Evolutionary conservation across 75 land plant species (phyloP).

Genomic region (Cryptomeria japonica): DNA sequence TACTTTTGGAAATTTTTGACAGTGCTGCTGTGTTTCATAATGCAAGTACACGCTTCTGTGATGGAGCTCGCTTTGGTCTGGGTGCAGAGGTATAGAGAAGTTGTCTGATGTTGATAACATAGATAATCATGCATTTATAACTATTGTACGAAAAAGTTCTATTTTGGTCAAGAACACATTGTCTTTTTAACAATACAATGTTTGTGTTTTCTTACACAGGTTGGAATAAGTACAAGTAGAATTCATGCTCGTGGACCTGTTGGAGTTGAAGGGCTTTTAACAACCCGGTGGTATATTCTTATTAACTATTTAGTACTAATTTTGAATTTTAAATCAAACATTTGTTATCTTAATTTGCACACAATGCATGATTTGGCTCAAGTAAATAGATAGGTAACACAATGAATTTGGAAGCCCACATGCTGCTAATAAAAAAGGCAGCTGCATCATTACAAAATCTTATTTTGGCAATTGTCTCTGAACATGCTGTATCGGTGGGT

Average conservation of each 20-base stretch:
- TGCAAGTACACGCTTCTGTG: conserved; percentile 97
- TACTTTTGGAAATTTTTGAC: conserved; percentile 10
- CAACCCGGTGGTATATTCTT: conserved; percentile 79
- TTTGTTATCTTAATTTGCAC: conserved; percentile 6
- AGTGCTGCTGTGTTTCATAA: conserved; percentile 99
- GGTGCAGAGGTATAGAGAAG: conserved; percentile 86
- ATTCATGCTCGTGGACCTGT: conserved; percentile 99
- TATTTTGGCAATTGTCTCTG: neutral
- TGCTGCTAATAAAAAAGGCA: neutral
- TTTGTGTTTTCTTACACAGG: conserved; percentile 50
- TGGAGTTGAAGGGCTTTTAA: conserved; percentile 96
- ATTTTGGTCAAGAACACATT: neutral
- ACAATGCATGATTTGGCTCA: neutral
- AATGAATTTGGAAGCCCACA: neutral
- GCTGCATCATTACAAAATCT: neutral
- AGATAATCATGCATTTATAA: neutral
- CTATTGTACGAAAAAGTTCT: neutral
- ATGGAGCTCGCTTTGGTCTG: conserved; percentile 98
- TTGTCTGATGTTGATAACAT: neutral
- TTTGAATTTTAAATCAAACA: neutral
- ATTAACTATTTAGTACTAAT: neutral
- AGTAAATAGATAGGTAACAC: neutral
- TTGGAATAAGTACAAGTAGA: conserved; percentile 93
- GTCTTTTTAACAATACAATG: neutral
- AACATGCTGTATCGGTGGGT: neutral